phyloP scores from a whole-genome alignment of 352 stramenopile species.

The Pythium monospermum region DNA sequence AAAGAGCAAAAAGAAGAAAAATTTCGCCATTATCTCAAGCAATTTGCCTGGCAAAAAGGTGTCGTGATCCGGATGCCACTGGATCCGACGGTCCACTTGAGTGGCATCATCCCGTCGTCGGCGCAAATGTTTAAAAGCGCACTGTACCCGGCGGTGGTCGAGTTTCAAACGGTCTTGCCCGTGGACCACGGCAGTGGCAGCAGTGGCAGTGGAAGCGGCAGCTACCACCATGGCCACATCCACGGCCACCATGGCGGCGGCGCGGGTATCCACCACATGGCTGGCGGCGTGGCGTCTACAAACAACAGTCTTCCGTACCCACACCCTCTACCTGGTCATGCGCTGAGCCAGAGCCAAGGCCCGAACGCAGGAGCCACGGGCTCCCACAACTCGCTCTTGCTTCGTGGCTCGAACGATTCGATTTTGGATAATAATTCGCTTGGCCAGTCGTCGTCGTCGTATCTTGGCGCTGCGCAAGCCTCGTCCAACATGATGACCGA shows the following conservation, averaged over 20 bases:
- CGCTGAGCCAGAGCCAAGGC: no score
- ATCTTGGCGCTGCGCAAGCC: neutral
- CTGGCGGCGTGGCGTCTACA: no score
- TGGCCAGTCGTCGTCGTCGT: conserved; percentile 5
- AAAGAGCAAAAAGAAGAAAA: conserved; percentile 96
- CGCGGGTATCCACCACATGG: no score
- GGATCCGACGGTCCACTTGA: conserved; percentile 79
- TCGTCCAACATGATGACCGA: conserved; percentile 10
- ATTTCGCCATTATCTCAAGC: conserved; percentile 85
- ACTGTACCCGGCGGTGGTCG: conserved; percentile 96
- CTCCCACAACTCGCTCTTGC: conserved; percentile 40
- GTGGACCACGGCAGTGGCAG: conserved; percentile 23
- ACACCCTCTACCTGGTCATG: no score
- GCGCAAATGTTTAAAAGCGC: conserved; percentile 98
- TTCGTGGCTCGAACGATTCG: conserved; percentile 40
- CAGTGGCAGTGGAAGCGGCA: no score
- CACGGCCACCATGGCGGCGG: neutral
- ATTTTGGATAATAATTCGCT: conserved; percentile 26
- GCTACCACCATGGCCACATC: conserved; percentile 4
- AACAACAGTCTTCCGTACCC: no score
- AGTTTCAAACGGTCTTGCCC: conserved; percentile 89
- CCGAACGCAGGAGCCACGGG: neutral
- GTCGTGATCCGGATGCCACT: conserved; percentile 83
- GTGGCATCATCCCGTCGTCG: conserved; percentile 87
- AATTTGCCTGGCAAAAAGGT: conserved; percentile 74